phyloP scores from a whole-genome alignment of 441 rosid species.

The Erodium moschatum region DNA sequence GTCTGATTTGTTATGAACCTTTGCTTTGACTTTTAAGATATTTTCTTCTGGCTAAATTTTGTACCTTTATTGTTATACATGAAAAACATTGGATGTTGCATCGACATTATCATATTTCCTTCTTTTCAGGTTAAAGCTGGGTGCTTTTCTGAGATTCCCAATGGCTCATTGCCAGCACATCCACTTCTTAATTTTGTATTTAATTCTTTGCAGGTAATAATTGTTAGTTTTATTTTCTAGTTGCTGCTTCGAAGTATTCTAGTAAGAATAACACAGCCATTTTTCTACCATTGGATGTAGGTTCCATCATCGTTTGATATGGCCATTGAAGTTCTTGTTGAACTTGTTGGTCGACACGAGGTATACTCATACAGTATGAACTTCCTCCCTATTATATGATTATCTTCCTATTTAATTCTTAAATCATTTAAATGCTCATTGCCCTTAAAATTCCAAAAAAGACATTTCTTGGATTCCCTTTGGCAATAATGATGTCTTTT shows the following conservation, averaged over 20 bases:
- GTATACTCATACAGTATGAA: conserved; percentile 29
- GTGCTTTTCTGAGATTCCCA: conserved; percentile 85
- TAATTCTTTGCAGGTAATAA: conserved; percentile 64
- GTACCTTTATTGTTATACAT: background rate
- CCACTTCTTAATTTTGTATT: conserved; percentile 82
- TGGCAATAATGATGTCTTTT: background rate
- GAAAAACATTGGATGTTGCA: background rate
- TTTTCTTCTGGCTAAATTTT: conserved; percentile 4
- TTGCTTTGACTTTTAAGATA: background rate
- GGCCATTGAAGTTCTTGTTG: conserved; percentile 87
- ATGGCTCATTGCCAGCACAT: conserved; percentile 59
- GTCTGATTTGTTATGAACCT: background rate
- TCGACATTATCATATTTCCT: conserved; percentile 20
- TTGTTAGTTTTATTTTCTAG: conserved; percentile 3
- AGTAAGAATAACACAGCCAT: conserved; percentile 4
- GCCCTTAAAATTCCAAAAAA: background rate
- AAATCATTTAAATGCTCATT: background rate
- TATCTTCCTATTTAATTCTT: background rate
- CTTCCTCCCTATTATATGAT: background rate
- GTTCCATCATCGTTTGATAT: conserved; percentile 71
- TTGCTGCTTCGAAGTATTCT: conserved; percentile 16
- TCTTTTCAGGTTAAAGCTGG: conserved; percentile 73
- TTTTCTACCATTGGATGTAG: conserved; percentile 33
- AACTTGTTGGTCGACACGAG: conserved; percentile 83
- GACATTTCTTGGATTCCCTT: background rate